A percentile compares a stretch with the other conserved stretches of the same genome.
Evolutionary conservation across 805 yeast genomes (phyloP).

Genomic region (Phaffomyces antillensis): DNA sequence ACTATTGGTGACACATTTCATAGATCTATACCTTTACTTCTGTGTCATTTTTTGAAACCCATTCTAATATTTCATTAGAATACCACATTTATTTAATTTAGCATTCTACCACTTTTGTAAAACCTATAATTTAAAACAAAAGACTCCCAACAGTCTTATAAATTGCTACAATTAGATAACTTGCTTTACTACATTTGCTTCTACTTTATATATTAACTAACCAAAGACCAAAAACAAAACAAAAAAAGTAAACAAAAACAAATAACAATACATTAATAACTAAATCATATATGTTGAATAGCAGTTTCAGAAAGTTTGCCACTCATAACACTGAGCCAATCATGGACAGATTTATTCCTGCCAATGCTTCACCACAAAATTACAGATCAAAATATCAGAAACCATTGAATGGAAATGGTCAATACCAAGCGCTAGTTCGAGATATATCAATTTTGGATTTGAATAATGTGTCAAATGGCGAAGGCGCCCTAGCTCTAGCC

Average conservation of each 20-base stretch:
- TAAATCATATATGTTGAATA: slow-evolving; percentile 1
- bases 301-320: slow-evolving; percentile 1
- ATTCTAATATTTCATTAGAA: background rate
- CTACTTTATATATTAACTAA: background rate
- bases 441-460: slow-evolving; percentile 15
- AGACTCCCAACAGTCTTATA: background rate
- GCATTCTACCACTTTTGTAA: too few relatives aligned
- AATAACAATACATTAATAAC: too few relatives aligned
- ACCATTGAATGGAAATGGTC: background rate
- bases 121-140: too few relatives aligned
- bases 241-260: background rate
- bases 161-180: background rate
- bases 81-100: background rate
- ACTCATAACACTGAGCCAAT: slow-evolving; percentile 8
- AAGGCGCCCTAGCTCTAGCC: slow-evolving; percentile 9
- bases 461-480: slow-evolving; percentile 10
- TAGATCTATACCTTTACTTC: background rate
- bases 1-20: background rate
- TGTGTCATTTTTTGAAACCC: background rate
- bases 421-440: background rate
- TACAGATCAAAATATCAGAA: slow-evolving; percentile 16
- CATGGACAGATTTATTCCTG: slow-evolving; percentile 35
- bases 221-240: background rate
- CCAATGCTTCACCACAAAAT: slow-evolving; percentile 23
- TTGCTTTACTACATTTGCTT: background rate